Percentiles rank a stretch among this genome's conserved stretches.
Conservation (phyloP, 345 rosid species). For the Populus simonii region DNA sequence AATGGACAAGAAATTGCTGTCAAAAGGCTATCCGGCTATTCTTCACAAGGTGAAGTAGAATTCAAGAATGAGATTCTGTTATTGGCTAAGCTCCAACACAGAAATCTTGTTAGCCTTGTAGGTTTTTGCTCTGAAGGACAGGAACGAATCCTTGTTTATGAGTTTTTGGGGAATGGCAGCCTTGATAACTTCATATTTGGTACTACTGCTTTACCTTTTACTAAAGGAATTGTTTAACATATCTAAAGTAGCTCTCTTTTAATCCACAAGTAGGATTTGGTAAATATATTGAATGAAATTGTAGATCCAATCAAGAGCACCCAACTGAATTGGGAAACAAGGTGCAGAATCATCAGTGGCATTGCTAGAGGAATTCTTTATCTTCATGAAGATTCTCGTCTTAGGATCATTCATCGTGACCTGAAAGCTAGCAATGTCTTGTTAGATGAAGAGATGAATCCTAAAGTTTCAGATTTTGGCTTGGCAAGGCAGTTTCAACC, state of each 20-base stretch:
- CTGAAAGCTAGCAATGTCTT: neutral
- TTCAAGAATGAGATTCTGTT: neutral
- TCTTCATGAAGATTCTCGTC: slow-evolving; percentile 9
- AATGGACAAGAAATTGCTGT: neutral
- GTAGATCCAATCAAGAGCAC: neutral
- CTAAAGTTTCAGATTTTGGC: neutral
- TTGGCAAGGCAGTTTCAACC: neutral
- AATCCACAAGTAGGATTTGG: no score
- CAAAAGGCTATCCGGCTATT: neutral
- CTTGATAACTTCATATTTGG: neutral
- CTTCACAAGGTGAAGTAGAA: neutral
- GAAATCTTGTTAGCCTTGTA: neutral
- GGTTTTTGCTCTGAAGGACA: neutral
- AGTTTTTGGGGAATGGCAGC: neutral
- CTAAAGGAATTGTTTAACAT: no score
- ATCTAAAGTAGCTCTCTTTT: no score
- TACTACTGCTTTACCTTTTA: neutral
- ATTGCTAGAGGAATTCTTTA: slow-evolving; percentile 10
- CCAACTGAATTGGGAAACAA: slow-evolving; percentile 3
- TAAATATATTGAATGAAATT: no score
- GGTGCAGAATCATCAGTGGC: slow-evolving; percentile 10
- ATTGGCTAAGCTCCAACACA: neutral
- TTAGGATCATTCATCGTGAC: slow-evolving; percentile 8
- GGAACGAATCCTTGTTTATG: neutral
- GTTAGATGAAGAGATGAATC: neutral